Base-by-base conservation (phyloP, 202 grass and related monocot genomes). In the Bolboschoenoplectus hybrid region DNA sequence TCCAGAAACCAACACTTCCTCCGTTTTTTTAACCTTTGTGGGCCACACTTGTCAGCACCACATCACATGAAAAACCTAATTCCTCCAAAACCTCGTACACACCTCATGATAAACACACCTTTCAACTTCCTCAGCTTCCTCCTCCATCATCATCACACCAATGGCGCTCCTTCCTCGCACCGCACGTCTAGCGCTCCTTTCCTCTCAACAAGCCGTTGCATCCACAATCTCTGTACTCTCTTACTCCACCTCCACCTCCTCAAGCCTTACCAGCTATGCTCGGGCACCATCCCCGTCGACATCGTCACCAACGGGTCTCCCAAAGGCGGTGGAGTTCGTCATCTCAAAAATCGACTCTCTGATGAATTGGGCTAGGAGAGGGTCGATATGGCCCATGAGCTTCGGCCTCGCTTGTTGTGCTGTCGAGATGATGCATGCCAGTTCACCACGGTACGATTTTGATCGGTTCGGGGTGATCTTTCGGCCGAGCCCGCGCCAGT, bases 391-490 rank as follows among this genome's bases (percentile, higher is more conserved):
- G 94, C 92, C 94, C 12, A 94, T 94, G 92, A 97, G 90, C 13
- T 97, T 97, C 77, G 92, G 92, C 14, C 94, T 97, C 16, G 90
- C 92, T 6, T 97, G 92, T 88, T 97, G 94, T 82, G 92, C 95
- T 58, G 91, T 94, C 36, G 95, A 97, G 91, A 97, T 97, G 92
- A 94, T 97, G 92, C 94, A 97, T 82, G 11, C 89, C 58, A 92
- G 95, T 6, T 91, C 94, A 2, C 17, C 94, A 32, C 94, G 94
- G 68, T 97, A 97, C 84, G 94, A 97, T 58, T 94, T 97, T 87
- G 94, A 97, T 82, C 86, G 94, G 0, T 94, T 94, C 81, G 94
- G 94, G 55, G 94, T 97, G 67, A 97, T 97, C 86, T 97, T 97
- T 89, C 92, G 94, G 72, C 94, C 94, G 3, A 94, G 92, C 35